Percentiles rank a stretch among this genome's conserved stretches.
phyloP scores from a whole-genome alignment of 805 yeast genomes.

The Metschnikowia henanensis region DNA sequence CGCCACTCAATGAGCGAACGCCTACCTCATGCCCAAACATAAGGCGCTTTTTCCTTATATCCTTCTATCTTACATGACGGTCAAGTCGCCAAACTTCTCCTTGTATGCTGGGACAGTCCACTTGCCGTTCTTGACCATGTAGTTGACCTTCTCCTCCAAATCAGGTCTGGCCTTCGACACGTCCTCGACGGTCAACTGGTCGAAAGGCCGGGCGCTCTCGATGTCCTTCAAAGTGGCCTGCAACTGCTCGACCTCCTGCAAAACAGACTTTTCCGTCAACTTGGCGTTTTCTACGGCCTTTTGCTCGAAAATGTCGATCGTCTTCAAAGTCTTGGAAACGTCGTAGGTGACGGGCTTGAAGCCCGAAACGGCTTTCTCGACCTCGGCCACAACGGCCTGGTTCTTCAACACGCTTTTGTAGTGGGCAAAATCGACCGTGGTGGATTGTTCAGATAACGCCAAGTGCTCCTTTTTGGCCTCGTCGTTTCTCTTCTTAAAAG shows the following conservation, averaged over 20 bases:
- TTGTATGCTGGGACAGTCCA: conserved; percentile 98
- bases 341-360: conserved; percentile 88
- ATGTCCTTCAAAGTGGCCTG: conserved; percentile 89
- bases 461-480: conserved; percentile 87
- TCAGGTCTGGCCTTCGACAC: conserved; percentile 96
- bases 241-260: conserved; percentile 81
- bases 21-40: too few relatives aligned
- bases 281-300: conserved; percentile 96
- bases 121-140: conserved; percentile 94
- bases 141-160: conserved; percentile 91
- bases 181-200: conserved; percentile 94
- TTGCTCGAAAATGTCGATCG: conserved; percentile 90
- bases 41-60: background rate
- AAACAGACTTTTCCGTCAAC: conserved; percentile 86
- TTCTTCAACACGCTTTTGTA: conserved; percentile 84
- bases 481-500: conserved; percentile 98
- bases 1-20: too few relatives aligned
- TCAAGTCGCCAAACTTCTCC: conserved; percentile 97
- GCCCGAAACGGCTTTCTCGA: conserved; percentile 70
- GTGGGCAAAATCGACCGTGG: conserved; percentile 75
- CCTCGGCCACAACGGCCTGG: conserved; percentile 72
- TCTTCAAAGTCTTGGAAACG: conserved; percentile 83
- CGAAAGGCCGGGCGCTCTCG: conserved; percentile 96
- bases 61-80: conserved; percentile 64
- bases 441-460: conserved; percentile 69